Base-by-base conservation (phyloP, 2,329 filamentous ascomycete species). In the Chalaropsis ovoidea region DNA sequence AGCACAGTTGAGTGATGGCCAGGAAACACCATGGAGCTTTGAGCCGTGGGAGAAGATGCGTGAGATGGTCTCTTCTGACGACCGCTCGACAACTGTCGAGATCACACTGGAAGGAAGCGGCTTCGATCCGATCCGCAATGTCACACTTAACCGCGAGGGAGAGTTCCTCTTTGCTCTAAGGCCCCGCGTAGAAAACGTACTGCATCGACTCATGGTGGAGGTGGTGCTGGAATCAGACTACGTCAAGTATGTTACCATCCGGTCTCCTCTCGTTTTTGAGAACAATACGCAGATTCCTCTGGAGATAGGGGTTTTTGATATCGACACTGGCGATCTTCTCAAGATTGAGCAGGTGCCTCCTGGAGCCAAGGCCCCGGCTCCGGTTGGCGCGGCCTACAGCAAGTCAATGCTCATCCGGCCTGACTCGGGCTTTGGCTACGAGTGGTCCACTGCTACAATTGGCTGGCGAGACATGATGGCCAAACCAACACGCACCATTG, bases 271-370 rank as follows among this genome's bases (percentile, higher is more conserved):
- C 1, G 77, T 96, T 0, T 86, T 99, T 7, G 94, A 99, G 73
- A 99, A 99, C 75, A 89, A 94, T 69, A 99, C 94, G 0, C 90
- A 99, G 73, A 96, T 99, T 54, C 93, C 94, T 0, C 86, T 99
- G 15, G 94, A 99, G 74, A 76, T 99, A 24, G 95, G 94, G 17
- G 86, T 99, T 17, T 96, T 90, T 72, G 94, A 93, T 73, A 85
- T 86, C 0, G 84, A 90, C 68, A 88, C 96, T 66, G 92, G 92
- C 0, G 87, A 96, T 74, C 79, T 99, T 19, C 82, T 97, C 69
- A 97, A 96, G 78, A 96, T 99, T 68, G 95, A 99, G 76, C 97
- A 97, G 78, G 93, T 99, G 65, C 83, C 90, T 0, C 95, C 94
- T 0, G 94, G 95, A 0, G 92, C 96, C 73, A 87, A 87, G 63